Evolutionary conservation across 371 early-diverging fungal species (phyloP).

Genomic region (Mortierella sp.): DNA sequence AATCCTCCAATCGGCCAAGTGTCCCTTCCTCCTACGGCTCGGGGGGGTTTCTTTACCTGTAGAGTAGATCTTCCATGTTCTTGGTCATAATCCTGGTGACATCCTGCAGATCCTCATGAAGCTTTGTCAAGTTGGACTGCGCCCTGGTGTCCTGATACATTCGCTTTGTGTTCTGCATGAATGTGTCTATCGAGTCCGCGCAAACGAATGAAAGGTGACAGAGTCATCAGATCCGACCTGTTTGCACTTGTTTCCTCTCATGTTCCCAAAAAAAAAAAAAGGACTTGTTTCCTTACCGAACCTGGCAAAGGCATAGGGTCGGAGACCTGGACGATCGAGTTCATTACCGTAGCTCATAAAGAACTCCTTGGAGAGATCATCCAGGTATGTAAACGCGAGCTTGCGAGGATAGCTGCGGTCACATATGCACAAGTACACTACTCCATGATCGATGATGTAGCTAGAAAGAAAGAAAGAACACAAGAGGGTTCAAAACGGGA

Average conservation of each 20-base stretch:
- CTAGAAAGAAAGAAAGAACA: too few species aligned
- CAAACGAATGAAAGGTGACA: neutral
- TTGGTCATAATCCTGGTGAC: slow-evolving; percentile 98
- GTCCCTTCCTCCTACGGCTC: too few species aligned
- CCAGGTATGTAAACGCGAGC: slow-evolving; percentile 94
- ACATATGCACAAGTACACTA: slow-evolving; percentile 94
- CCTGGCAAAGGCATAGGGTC: slow-evolving; percentile 97
- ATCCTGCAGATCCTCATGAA: slow-evolving; percentile 96
- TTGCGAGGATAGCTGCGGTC: slow-evolving; percentile 95
- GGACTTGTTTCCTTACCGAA: slow-evolving; percentile 71
- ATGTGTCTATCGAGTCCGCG: slow-evolving; percentile 75
- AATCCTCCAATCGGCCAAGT: too few species aligned
- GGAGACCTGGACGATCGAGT: slow-evolving; percentile 82
- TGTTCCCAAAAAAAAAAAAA: too few species aligned
- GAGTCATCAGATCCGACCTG: neutral
- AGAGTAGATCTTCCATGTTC: slow-evolving; percentile 96
- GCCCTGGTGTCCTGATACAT: slow-evolving; percentile 95
- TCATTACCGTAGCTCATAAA: slow-evolving; percentile 91
- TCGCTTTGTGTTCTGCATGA: slow-evolving; percentile 96
- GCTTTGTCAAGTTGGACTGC: slow-evolving; percentile 89
- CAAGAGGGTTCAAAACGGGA: too few species aligned
- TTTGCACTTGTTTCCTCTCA: too few species aligned
- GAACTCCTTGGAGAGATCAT: slow-evolving; percentile 96
- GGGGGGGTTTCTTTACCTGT: slow-evolving; percentile 89
- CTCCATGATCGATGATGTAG: slow-evolving; percentile 93